Evolutionary conservation across 1,284 basidiomycete genomes (phyloP).

Genomic region (Porogramme epimiltina): DNA sequence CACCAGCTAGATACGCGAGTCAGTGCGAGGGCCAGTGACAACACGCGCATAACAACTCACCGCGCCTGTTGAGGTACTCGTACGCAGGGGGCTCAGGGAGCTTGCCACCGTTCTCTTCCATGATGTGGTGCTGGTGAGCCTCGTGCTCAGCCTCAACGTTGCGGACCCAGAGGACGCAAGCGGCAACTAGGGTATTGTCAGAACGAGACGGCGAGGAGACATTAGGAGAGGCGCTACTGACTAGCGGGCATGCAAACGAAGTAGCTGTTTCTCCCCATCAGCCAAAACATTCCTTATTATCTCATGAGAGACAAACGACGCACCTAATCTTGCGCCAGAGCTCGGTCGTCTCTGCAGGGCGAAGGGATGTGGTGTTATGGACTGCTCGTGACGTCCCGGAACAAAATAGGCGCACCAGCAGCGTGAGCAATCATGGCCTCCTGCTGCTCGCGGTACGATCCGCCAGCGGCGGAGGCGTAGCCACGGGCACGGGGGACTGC

Average conservation of each 20-base stretch:
- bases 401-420: conserved; percentile 43
- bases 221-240: conserved; percentile 40
- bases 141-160: conserved; percentile 77
- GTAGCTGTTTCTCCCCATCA: conserved; percentile 47
- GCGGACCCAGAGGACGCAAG: conserved; percentile 71
- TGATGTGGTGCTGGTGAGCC: conserved; percentile 71
- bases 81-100: conserved; percentile 73
- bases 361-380: not conserved
- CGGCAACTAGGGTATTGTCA: conserved; percentile 49
- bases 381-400: conserved; percentile 8
- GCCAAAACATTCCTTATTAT: not conserved
- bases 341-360: conserved; percentile 65
- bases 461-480: conserved; percentile 40
- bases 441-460: conserved; percentile 56
- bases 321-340: conserved; percentile 89
- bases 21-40: not conserved
- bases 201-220: conserved; percentile 7
- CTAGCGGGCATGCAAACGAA: conserved; percentile 76
- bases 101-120: conserved; percentile 73
- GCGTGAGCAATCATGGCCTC: conserved; percentile 70
- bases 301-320: conserved; percentile 13
- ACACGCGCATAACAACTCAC: conserved; percentile 18
- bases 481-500: conserved; percentile 43
- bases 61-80: conserved; percentile 75
- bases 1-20: conserved; percentile 41